A percentile compares a stretch with the other conserved stretches of the same genome.
These are phyloP conservation scores for Bipolaris zeicola DNA, from an alignment of 2,329 filamentous ascomycete species.

Conservation along the genomic window DNA sequence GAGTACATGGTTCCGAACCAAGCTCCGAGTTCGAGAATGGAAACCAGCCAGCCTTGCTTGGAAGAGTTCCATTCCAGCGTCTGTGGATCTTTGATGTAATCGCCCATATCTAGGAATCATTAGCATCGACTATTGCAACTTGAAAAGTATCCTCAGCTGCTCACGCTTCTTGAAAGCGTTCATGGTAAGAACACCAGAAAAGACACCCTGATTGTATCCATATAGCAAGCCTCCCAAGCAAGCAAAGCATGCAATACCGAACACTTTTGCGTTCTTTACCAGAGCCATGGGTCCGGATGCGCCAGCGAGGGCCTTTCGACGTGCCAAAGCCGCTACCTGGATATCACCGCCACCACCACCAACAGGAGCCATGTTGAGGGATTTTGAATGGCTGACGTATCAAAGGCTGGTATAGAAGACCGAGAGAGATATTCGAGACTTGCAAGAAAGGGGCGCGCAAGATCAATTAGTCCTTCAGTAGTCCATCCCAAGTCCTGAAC, in stretches of 20 bases:
- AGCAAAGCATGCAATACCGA: slow-evolving; percentile 61
- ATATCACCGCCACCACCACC: too few species aligned
- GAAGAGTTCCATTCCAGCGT: slow-evolving; percentile 42
- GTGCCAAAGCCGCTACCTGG: too few species aligned
- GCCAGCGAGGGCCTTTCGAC: too few species aligned
- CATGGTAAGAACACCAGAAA: slow-evolving; percentile 68
- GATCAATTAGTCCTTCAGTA: slow-evolving; percentile 1
- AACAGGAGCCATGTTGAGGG: too few species aligned
- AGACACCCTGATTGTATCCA: slow-evolving; percentile 79
- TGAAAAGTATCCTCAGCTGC: slow-evolving; percentile 1
- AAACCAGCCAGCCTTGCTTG: slow-evolving; percentile 55
- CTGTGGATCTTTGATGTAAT: slow-evolving; percentile 37
- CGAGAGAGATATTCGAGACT: too few species aligned
- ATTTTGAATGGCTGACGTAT: too few species aligned
- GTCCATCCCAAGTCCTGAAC: slow-evolving; percentile 1
- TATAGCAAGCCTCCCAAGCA: slow-evolving; percentile 61
- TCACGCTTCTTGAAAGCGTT: slow-evolving; percentile 50
- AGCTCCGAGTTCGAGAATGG: slow-evolving; percentile 75
- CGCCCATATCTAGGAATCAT: slow-evolving; percentile 48
- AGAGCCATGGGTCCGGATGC: slow-evolving; percentile 44
- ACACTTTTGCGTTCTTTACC: slow-evolving; percentile 58
- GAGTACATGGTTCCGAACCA: slow-evolving; percentile 74
- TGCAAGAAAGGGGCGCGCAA: slow-evolving; percentile 11
- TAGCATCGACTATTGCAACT: not conserved
- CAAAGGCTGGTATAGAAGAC: too few species aligned